Conservation (phyloP, 2,329 filamentous ascomycete species). For the Colletotrichum scovillei region DNA sequence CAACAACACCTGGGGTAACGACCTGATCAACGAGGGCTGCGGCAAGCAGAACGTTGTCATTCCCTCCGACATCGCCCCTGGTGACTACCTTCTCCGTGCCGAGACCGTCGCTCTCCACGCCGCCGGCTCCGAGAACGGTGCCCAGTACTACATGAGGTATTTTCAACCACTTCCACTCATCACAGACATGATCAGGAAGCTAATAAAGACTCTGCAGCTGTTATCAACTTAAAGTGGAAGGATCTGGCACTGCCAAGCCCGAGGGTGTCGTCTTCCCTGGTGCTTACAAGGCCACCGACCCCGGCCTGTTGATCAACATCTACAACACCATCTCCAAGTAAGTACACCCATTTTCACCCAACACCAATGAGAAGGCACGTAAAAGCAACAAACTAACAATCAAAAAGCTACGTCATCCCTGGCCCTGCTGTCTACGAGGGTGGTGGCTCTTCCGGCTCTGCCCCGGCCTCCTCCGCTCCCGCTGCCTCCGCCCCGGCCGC, state of each 20-base stretch:
- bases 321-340: slow-evolving; percentile 39
- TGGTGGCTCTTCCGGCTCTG: slow-evolving; percentile 37
- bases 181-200: no score
- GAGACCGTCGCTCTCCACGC: slow-evolving; percentile 65
- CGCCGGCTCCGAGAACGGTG: slow-evolving; percentile 48
- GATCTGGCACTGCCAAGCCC: slow-evolving; percentile 39
- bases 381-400: neutral
- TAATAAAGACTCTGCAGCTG: slow-evolving; percentile 12
- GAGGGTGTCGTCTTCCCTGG: slow-evolving; percentile 38
- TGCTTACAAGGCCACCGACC: slow-evolving; percentile 45
- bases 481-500: neutral
- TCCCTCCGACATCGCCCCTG: slow-evolving; percentile 57
- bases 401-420: slow-evolving; percentile 31
- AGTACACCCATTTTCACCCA: neutral
- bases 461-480: neutral
- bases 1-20: slow-evolving; percentile 37
- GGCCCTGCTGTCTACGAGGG: slow-evolving; percentile 37
- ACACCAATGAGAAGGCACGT: no score
- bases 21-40: slow-evolving; percentile 37
- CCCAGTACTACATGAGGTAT: slow-evolving; percentile 49
- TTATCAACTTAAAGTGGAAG: slow-evolving; percentile 43
- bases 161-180: neutral
- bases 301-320: slow-evolving; percentile 61
- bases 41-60: slow-evolving; percentile 44
- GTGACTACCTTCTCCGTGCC: slow-evolving; percentile 65